phyloP scores from a whole-genome alignment of 2,329 filamentous ascomycete species.

The Aspergillus sp. region DNA sequence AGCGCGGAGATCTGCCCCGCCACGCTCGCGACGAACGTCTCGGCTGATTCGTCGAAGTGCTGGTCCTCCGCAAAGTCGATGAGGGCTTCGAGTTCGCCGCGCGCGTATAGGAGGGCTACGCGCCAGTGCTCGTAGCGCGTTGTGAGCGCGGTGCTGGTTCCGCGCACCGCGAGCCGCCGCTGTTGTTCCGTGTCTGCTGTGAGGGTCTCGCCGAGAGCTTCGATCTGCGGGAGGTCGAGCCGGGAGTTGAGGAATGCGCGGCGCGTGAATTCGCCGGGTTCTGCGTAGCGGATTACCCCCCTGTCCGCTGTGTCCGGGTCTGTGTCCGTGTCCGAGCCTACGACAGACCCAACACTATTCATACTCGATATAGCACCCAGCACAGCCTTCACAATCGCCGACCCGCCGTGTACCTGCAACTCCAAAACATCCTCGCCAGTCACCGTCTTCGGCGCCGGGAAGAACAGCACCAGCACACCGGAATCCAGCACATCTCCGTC shows the following conservation, averaged over 20 bases:
- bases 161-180: constrained; percentile 73
- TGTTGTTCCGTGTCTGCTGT: constrained; percentile 81
- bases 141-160: constrained; percentile 61
- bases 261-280: constrained; percentile 90
- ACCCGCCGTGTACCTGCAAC: constrained; percentile 86
- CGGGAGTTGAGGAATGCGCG: constrained; percentile 82
- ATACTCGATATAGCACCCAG: constrained; percentile 61
- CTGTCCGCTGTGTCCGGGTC: too few species aligned
- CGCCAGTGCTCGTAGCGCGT: constrained; percentile 78
- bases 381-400: constrained; percentile 80
- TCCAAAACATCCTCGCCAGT: constrained; percentile 92
- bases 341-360: constrained; percentile 35
- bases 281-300: constrained; percentile 59
- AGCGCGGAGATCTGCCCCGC: constrained; percentile 55
- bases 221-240: constrained; percentile 76
- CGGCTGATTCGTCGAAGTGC: constrained; percentile 83
- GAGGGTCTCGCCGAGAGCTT: constrained; percentile 54
- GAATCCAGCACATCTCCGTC: constrained; percentile 56
- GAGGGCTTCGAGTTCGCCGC: constrained; percentile 86
- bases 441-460: constrained; percentile 70
- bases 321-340: too few species aligned
- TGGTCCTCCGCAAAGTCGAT: constrained; percentile 98
- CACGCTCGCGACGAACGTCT: constrained; percentile 63
- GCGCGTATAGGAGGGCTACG: constrained; percentile 63
- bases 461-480: constrained; percentile 71